Base-by-base conservation (phyloP, 371 early-diverging fungal genomes). In the Rhizopus arrhizus region DNA sequence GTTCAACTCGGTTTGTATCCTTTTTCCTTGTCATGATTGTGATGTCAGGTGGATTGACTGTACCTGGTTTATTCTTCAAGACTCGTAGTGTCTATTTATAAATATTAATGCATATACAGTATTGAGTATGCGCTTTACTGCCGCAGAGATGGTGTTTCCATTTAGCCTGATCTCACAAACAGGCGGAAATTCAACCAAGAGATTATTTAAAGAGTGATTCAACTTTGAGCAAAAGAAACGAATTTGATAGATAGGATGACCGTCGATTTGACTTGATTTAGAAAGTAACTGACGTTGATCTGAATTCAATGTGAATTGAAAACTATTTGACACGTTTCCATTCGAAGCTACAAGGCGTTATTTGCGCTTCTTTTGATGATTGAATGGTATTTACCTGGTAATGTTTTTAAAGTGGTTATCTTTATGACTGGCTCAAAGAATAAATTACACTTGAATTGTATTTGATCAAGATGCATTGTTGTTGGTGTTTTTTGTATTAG, bases 21-120 rank as follows among this genome's bases (percentile, higher is more conserved):
- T 67, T 58, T n/a, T 75, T 57, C 32, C 62, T 57, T 47, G 71
- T 72, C 42, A 84, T 73, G 4, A 57, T 45, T 3, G 87, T 83
- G 29, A 88, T 70, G 57, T 88, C 81, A 5, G 82, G 78, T 3
- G 89, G 85, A 38, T 80, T 64, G 0, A 85, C 85, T 4, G 85
- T 85, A 0, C 85, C 82, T 13, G 85, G 83, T 51, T 73, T 81
- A 35, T 80, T 82, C 53, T 83, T 87, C 47, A 83, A 55, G 3
- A 86, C 86, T 36, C 83, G 76, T n/a, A 84, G 57, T 13, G 61
- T 70, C 87, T 87, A 65, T 22, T 43, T 43, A 12, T 40, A 40
- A 12, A 16, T 12, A 46, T 5, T 11, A 41, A 45, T 34, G 10
- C 10, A 40, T 22, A n/a, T 5, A 36, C 13, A 58, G 36, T n/a